Percentiles rank a stretch among this genome's conserved stretches.
Conservation (phyloP, 768 basidiomycete species). For the Mycena indigotica region DNA sequence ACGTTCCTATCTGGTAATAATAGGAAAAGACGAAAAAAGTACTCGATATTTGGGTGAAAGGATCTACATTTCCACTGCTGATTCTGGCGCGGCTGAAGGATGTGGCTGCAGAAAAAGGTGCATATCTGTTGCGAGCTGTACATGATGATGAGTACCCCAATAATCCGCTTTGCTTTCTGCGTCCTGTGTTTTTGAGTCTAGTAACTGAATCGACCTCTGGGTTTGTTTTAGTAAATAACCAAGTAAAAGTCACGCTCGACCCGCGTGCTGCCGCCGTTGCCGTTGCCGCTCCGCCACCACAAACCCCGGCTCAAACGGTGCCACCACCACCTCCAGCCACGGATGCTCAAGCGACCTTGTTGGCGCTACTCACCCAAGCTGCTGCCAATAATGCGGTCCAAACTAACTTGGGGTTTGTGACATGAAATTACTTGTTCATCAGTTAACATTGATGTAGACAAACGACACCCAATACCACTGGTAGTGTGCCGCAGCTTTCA, state of each 20-base stretch:
- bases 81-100: conserved; percentile 74
- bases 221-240: conserved; percentile 66
- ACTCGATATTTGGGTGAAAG: conserved; percentile 96
- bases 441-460: conserved; percentile 45
- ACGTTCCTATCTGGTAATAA: conserved; percentile 37
- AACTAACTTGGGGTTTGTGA: conserved; percentile 42
- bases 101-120: conserved; percentile 79
- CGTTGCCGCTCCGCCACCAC: conserved; percentile 12
- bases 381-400: conserved; percentile 44
- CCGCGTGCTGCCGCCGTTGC: conserved; percentile 39
- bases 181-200: conserved; percentile 50
- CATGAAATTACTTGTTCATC: conserved; percentile 1
- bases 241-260: conserved; percentile 43
- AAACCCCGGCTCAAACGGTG: conserved; percentile 32
- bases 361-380: conserved; percentile 72
- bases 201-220: conserved; percentile 68
- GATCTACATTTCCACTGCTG: conserved; percentile 80
- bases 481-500: conserved; percentile 61
- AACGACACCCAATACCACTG: conserved; percentile 59
- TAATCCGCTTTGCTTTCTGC: conserved; percentile 60
- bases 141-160: conserved; percentile 85
- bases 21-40: conserved; percentile 98
- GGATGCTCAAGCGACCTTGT: conserved; percentile 64
- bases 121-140: conserved; percentile 67
- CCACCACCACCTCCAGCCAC: conserved; percentile 31